These are phyloP conservation scores for Zelopaecilomyces penicillatus DNA, from an alignment of 2,329 filamentous ascomycete genomes.

Conservation along the genomic window DNA sequence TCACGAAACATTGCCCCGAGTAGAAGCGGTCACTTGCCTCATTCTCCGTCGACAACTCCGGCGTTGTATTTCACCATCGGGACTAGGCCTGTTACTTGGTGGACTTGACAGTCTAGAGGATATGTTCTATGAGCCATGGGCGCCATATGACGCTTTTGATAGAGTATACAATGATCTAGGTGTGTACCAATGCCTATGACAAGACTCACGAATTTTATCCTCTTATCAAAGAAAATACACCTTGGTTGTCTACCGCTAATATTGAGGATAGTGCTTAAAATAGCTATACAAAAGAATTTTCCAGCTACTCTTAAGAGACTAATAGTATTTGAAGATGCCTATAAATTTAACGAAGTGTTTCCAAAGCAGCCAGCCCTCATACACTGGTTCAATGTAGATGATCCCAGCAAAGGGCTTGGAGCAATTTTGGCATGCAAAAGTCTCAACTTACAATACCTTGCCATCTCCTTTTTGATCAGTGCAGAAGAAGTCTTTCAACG, in stretches of 20 bases:
- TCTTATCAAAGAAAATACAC: not conserved
- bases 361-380: constrained; percentile 1
- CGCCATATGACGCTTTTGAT: constrained; percentile 12
- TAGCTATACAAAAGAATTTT: constrained; percentile 8
- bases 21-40: constrained; percentile 21
- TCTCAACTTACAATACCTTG: constrained; percentile 19
- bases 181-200: constrained; percentile 16
- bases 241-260: constrained; percentile 4
- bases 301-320: constrained; percentile 18
- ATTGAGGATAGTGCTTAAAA: constrained; percentile 5
- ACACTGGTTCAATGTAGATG: constrained; percentile 4
- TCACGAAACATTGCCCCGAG: constrained; percentile 10
- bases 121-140: constrained; percentile 26
- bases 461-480: constrained; percentile 19
- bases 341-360: constrained; percentile 11
- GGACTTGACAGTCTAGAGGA: constrained; percentile 19
- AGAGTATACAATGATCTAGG: constrained; percentile 9
- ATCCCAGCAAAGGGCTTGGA: constrained; percentile 3
- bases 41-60: constrained; percentile 26
- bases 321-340: constrained; percentile 20
- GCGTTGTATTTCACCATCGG: constrained; percentile 12
- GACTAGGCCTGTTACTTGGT: constrained; percentile 13
- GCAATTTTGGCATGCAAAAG: constrained; percentile 6
- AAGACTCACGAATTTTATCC: constrained; percentile 7
- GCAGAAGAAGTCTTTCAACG: constrained; percentile 18